Conservation (phyloP, 2,329 filamentous ascomycete genomes). For the Juglanconis sp. region DNA sequence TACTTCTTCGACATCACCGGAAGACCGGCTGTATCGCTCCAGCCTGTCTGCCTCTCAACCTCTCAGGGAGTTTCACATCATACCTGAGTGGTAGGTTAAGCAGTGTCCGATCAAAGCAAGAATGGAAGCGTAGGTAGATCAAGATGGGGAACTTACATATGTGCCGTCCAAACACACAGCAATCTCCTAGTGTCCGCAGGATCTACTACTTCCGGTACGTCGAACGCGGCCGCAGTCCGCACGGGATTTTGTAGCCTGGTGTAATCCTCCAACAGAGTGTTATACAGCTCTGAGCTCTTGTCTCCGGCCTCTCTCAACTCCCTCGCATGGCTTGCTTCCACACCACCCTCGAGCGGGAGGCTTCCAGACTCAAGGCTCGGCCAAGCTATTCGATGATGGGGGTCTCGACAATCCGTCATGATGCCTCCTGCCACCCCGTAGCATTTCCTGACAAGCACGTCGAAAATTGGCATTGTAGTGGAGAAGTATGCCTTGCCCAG, state of each 20-base stretch:
- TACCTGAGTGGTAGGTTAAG: neutral
- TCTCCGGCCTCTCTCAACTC: conserved; percentile 55
- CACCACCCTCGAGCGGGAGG: conserved; percentile 60
- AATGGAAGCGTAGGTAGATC: too few relatives aligned
- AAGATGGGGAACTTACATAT: conserved; percentile 37
- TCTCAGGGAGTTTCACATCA: conserved; percentile 8
- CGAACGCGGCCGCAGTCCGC: conserved; percentile 60
- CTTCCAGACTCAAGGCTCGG: conserved; percentile 62
- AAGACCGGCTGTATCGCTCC: conserved; percentile 4
- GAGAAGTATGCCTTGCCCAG: conserved; percentile 60
- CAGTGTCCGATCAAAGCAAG: neutral
- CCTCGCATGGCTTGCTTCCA: conserved; percentile 60
- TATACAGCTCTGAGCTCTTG: conserved; percentile 48
- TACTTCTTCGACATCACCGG: neutral
- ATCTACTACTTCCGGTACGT: conserved; percentile 63
- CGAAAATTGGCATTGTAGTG: conserved; percentile 61
- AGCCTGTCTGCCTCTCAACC: conserved; percentile 6
- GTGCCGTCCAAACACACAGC: conserved; percentile 51
- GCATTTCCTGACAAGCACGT: conserved; percentile 56
- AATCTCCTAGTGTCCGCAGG: conserved; percentile 55
- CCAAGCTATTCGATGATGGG: conserved; percentile 60
- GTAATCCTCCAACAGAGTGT: conserved; percentile 58
- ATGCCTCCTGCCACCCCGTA: conserved; percentile 64
- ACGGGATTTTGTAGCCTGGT: conserved; percentile 62
- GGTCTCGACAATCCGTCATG: conserved; percentile 61